phyloP scores from a whole-genome alignment of 768 basidiomycete genomes.

The Jaapia argillacea region DNA sequence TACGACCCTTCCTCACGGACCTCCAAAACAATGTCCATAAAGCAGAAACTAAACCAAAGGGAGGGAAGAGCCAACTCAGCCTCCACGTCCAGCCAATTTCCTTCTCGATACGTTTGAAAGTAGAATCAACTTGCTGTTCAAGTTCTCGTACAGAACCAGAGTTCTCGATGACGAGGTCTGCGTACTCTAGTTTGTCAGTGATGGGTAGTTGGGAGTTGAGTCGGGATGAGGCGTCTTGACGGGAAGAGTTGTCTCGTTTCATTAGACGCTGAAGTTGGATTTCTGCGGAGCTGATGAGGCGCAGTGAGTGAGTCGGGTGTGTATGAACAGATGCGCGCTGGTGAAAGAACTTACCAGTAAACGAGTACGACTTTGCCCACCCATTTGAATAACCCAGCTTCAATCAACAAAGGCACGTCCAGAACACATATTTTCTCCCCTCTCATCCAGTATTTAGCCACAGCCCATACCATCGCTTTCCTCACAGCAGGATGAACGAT shows the following conservation, averaged over 20 bases:
- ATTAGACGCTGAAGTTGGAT: constrained; percentile 81
- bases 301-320: neutral
- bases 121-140: constrained; percentile 37
- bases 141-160: constrained; percentile 68
- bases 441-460: constrained; percentile 61
- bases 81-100: constrained; percentile 49
- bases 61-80: constrained; percentile 54
- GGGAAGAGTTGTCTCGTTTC: constrained; percentile 56
- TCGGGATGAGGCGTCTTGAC: constrained; percentile 61
- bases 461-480: constrained; percentile 59
- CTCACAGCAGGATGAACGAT: constrained; percentile 93
- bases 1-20: constrained; percentile 10
- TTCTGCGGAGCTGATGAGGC: constrained; percentile 52
- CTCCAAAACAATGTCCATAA: constrained; percentile 28
- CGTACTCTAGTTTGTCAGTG: constrained; percentile 69
- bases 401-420: constrained; percentile 89
- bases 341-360: constrained; percentile 58
- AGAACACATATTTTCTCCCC: constrained; percentile 76
- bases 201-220: constrained; percentile 78
- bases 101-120: constrained; percentile 30
- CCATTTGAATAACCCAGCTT: constrained; percentile 76
- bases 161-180: constrained; percentile 84
- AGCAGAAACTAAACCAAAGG: constrained; percentile 38
- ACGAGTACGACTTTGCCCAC: constrained; percentile 83
- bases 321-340: no score